phyloP scores from a whole-genome alignment of 257 asterid species.

The Agastache rugosa region DNA sequence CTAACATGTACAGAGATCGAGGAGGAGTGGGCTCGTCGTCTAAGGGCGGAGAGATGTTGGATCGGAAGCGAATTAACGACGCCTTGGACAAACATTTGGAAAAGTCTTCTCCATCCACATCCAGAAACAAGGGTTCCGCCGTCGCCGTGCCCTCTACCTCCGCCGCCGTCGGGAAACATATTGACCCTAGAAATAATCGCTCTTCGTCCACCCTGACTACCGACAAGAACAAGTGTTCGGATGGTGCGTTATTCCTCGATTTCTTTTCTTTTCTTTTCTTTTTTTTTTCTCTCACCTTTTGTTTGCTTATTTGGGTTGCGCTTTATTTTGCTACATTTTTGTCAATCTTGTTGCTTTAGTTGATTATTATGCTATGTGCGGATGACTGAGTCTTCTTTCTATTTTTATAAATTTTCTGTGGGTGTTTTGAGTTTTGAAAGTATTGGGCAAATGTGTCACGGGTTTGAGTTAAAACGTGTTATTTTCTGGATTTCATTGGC shows the following conservation, averaged over 20 bases:
- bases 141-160: constrained; percentile 51
- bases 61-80: constrained; percentile 70
- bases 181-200: constrained; percentile 50
- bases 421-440: background rate
- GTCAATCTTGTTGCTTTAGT: background rate
- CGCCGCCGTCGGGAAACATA: constrained; percentile 44
- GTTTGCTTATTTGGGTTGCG: constrained; percentile 11
- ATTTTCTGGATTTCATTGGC: background rate
- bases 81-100: constrained; percentile 61
- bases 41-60: constrained; percentile 57
- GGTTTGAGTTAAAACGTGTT: background rate
- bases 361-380: constrained; percentile 15
- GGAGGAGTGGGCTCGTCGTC: constrained; percentile 58
- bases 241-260: constrained; percentile 37
- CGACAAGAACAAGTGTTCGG: constrained; percentile 50
- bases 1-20: constrained; percentile 61
- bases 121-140: constrained; percentile 50
- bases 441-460: background rate
- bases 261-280: background rate
- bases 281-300: background rate
- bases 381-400: background rate
- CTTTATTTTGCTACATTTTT: background rate
- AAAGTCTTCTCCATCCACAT: constrained; percentile 61
- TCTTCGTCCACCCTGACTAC: constrained; percentile 42
- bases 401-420: constrained; percentile 13